phyloP scores from a whole-genome alignment of 2,329 filamentous ascomycete genomes.

The Venturia carpophila region DNA sequence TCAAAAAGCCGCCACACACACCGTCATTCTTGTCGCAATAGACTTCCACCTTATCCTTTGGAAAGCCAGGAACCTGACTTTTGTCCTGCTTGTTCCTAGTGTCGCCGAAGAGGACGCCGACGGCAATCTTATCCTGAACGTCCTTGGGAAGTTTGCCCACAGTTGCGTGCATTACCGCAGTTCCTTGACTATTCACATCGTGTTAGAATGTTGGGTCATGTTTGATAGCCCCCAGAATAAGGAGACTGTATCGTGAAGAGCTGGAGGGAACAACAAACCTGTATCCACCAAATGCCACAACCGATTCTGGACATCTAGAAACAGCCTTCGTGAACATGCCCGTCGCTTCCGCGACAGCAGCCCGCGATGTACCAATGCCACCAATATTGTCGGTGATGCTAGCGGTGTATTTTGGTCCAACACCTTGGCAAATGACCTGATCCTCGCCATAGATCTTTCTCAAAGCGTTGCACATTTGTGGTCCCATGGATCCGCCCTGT shows the following conservation, averaged over 20 bases:
- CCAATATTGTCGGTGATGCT: constrained; percentile 15
- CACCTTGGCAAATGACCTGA: constrained; percentile 8
- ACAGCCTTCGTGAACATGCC: constrained; percentile 16
- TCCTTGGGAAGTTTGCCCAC: constrained; percentile 11
- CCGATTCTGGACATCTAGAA: constrained; percentile 13
- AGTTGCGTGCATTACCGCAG: constrained; percentile 16
- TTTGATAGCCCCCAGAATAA: too few species aligned
- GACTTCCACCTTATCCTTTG: constrained; percentile 39
- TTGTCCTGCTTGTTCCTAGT: constrained; percentile 11
- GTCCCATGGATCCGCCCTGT: constrained; percentile 22
- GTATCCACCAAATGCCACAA: constrained; percentile 16
- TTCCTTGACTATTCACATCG: constrained; percentile 14
- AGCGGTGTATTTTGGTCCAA: constrained; percentile 13
- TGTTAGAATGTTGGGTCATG: background rate
- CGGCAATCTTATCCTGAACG: constrained; percentile 3
- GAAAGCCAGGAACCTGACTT: constrained; percentile 26
- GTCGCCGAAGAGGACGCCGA: constrained; percentile 17
- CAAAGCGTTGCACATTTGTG: constrained; percentile 13
- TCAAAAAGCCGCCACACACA: constrained; percentile 42
- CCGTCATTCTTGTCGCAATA: constrained; percentile 45
- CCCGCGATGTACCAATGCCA: constrained; percentile 14
- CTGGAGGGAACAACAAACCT: constrained; percentile 7
- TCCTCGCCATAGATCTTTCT: constrained; percentile 15
- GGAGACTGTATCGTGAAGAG: too few species aligned
- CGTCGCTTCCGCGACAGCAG: constrained; percentile 17